Evolutionary conservation across 192 early-diverging fungal species (phyloP).

Genomic region (Gorgonomyces haynaldii): DNA sequence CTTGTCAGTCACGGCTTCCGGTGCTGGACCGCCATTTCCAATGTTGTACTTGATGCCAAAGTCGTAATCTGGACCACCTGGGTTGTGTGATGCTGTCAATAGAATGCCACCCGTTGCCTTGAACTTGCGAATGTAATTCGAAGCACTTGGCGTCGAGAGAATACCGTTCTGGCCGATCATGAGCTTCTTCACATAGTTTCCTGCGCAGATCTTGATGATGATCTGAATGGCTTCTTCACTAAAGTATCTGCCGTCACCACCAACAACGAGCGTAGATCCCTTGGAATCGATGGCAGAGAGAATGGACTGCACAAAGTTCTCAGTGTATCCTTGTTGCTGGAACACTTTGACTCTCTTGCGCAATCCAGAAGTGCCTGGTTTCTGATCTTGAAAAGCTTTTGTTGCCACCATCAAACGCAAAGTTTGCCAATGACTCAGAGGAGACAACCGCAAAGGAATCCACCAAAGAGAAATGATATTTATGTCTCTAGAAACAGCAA

Average conservation of each 20-base stretch:
- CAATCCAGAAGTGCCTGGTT: slow-evolving; percentile 78
- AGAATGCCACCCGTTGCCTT: slow-evolving; percentile 90
- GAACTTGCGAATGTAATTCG: slow-evolving; percentile 79
- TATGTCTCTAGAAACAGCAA: too few species aligned
- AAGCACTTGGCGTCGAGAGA: slow-evolving; percentile 89
- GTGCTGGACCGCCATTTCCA: slow-evolving; percentile 92
- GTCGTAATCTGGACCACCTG: slow-evolving; percentile 92
- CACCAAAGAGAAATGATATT: too few species aligned
- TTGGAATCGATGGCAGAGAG: slow-evolving; percentile 66
- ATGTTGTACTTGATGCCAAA: slow-evolving; percentile 99
- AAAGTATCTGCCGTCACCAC: slow-evolving; percentile 93
- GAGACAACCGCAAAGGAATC: too few species aligned
- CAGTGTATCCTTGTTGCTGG: slow-evolving; percentile 87
- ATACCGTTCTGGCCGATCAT: slow-evolving; percentile 89
- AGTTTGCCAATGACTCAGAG: too few species aligned
- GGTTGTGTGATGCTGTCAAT: slow-evolving; percentile 97
- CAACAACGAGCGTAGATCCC: slow-evolving; percentile 77
- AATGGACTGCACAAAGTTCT: slow-evolving; percentile 92
- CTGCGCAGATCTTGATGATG: slow-evolving; percentile 79
- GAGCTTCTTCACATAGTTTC: slow-evolving; percentile 67
- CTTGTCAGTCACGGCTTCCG: slow-evolving; percentile 85
- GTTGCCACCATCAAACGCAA: too few species aligned
- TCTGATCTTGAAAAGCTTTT: slow-evolving; percentile 79
- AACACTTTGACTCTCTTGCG: slow-evolving; percentile 58
- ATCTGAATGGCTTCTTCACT: slow-evolving; percentile 71